Evolutionary conservation across 2,329 filamentous ascomycete species (phyloP).

Genomic region (Alternaria brassicicola): DNA sequence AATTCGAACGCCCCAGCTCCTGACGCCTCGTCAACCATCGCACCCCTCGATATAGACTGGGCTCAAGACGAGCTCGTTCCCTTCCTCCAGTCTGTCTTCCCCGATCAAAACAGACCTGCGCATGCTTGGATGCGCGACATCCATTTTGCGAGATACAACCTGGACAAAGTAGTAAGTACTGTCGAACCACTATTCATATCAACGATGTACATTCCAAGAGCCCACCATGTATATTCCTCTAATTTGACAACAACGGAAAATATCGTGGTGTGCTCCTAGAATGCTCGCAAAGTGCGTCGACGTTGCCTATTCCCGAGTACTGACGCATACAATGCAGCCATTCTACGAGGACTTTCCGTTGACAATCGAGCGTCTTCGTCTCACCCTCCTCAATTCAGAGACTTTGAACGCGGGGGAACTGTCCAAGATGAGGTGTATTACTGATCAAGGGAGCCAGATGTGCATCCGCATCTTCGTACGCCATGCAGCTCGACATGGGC

Average conservation of each 20-base stretch:
- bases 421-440: neutral
- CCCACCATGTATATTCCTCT: neutral
- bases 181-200: neutral
- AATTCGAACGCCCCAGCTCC: neutral
- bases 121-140: constrained; percentile 1
- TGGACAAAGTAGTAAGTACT: constrained; percentile 7
- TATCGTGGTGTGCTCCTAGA: neutral
- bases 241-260: neutral
- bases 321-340: constrained; percentile 1
- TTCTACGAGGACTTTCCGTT: constrained; percentile 15
- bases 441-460: neutral
- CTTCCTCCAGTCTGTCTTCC: constrained; percentile 3
- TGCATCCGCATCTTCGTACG: constrained; percentile 14
- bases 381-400: constrained; percentile 6
- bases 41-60: constrained; percentile 6
- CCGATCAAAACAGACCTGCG: neutral
- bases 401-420: constrained; percentile 4
- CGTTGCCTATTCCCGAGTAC: neutral
- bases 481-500: constrained; percentile 9
- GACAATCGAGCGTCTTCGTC: constrained; percentile 15
- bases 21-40: neutral
- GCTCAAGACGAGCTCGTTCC: constrained; percentile 9
- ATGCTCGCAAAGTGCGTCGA: neutral
- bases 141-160: neutral
- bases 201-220: neutral